phyloP scores from a whole-genome alignment of 495 filamentous ascomycete genomes.

The Usnea hakonensis region DNA sequence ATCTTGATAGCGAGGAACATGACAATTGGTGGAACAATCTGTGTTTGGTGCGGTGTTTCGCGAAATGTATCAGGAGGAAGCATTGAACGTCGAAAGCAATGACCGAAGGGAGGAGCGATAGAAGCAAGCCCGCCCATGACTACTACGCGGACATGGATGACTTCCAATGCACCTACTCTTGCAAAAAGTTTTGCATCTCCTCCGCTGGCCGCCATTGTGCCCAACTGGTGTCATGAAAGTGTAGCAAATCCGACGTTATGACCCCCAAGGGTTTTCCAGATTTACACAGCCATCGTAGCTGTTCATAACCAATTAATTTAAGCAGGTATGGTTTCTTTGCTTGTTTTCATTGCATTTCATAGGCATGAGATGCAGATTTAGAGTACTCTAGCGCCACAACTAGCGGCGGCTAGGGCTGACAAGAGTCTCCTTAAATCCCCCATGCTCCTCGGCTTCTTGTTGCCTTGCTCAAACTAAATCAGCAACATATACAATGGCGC shows the following conservation, averaged over 20 bases:
- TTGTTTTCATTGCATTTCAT: background rate
- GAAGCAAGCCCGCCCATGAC: conserved; percentile 8
- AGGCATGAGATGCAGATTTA: background rate
- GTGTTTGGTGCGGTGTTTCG: background rate
- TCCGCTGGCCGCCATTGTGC: conserved; percentile 67
- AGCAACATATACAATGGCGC: conserved; percentile 1
- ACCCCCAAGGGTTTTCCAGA: background rate
- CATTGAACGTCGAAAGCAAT: background rate
- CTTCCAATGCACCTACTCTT: conserved; percentile 62
- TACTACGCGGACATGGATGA: background rate
- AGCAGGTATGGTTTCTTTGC: background rate
- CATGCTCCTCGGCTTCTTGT: too few relatives aligned
- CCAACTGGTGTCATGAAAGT: background rate
- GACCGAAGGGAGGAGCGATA: background rate
- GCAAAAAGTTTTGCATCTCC: conserved; percentile 99
- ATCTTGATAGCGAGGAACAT: background rate
- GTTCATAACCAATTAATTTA: background rate
- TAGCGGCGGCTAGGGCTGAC: conserved; percentile 4
- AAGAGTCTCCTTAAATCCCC: background rate
- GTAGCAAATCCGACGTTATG: background rate
- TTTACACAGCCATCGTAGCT: background rate
- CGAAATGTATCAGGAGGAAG: background rate
- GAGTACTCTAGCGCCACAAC: too few relatives aligned
- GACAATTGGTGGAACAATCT: background rate
- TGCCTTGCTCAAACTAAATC: too few relatives aligned